Conservation (phyloP, 2,329 filamentous ascomycete species). For the Fusarium chlamydosporum region DNA sequence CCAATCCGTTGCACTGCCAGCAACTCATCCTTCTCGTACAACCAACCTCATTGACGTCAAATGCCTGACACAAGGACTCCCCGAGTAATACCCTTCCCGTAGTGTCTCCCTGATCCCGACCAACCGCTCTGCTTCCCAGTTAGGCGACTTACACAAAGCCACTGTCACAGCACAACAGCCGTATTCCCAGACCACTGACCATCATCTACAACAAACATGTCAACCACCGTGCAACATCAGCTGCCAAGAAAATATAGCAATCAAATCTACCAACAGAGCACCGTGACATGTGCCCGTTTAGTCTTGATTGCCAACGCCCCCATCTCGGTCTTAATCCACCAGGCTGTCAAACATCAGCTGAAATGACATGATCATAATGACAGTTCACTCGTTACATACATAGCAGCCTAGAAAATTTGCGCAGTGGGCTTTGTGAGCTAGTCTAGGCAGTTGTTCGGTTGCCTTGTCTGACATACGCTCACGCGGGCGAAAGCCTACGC, state of each 20-base stretch:
- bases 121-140: conserved; percentile 25
- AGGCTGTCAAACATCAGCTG: conserved; percentile 18
- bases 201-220: conserved; percentile 24
- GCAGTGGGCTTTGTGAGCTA: neutral
- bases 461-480: conserved; percentile 28
- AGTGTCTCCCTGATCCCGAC: conserved; percentile 1
- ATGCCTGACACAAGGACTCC: conserved; percentile 10
- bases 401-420: conserved; percentile 26
- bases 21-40: conserved; percentile 3
- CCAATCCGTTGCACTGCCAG: conserved; percentile 9
- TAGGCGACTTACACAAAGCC: conserved; percentile 33
- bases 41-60: conserved; percentile 26
- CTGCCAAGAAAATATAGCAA: conserved; percentile 13
- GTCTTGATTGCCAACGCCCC: conserved; percentile 20
- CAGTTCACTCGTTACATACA: conserved; percentile 1
- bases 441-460: conserved; percentile 22
- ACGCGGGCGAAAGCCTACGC: conserved; percentile 16
- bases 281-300: conserved; percentile 7
- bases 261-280: conserved; percentile 6
- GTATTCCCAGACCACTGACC: conserved; percentile 10
- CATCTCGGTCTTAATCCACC: conserved; percentile 6
- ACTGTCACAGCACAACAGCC: conserved; percentile 12
- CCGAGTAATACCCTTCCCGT: conserved; percentile 6
- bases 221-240: conserved; percentile 9
- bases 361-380: conserved; percentile 11